Evolutionary conservation across 2,329 filamentous ascomycete species (phyloP), one percentile per base, ranked within the genome.

Genomic region (Didymella pomorum): DNA sequence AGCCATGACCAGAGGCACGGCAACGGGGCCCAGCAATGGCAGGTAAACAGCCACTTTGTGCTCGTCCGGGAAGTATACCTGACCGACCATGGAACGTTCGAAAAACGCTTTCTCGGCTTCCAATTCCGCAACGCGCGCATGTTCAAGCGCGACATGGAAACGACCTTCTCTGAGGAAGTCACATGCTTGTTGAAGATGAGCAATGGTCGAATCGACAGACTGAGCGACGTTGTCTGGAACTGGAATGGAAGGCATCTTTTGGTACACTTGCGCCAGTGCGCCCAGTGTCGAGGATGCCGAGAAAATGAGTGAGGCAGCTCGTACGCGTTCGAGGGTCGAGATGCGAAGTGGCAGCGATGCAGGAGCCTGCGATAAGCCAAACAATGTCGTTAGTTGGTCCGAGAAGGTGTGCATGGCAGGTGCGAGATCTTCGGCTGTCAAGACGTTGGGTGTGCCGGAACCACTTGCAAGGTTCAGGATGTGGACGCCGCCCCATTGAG

Each of bases 41-140:
- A 99, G 79, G 75, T 99, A 99, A 0, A 99, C 95, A 0, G 95
- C 95, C 23, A 99, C 87, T 78, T 98, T 99, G 77, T 99, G 95
- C 79, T 99, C 95, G 72, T 99, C 95, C 0, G 95, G 95, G 76
- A 99, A 99, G 77, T 98, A 99, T 2, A 98, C 89, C 79, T 98
- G 95, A 0, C 93, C 95, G 12, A 99, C 95, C 95, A 99, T 99
- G 72, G 91, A 96, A 79, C 96, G 96, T 78, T 99, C 95, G 68
- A 99, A 99, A 78, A 99, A 99, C 0, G 94, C 94, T 60, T 90
- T 88, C 76, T 99, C 95, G 0, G 93, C 94, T 73, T 96, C 92
- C 2, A 87, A 85, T 77, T 97, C 93, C 6, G 95, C 95, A 45
- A 92, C 87, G 10, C 91, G 86, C 0, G 94, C 94, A 73, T 94